Evolutionary conservation across 1,139 yeast species (phyloP), one percentile per base, ranked within the genome.

Genomic region (Hansenula anomala): DNA sequence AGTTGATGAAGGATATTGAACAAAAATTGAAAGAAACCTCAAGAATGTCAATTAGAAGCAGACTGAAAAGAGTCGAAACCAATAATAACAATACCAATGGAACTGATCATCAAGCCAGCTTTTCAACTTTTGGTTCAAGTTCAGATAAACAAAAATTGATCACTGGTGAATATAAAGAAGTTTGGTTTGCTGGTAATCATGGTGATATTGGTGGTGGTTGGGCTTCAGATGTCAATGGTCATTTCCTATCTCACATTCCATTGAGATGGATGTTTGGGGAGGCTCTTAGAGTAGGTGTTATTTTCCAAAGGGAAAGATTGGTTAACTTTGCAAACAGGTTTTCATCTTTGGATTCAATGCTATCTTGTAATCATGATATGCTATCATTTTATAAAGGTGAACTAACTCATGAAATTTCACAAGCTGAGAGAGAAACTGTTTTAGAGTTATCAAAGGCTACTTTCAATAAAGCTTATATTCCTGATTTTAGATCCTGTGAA

Each of bases 191-290:
- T 1, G 87, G 87, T 1, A 76, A 75, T 51, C 87, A 80, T 56
- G 67, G 80, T 4, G 86, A 80, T 54, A 60, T 76, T 43, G 86
- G 87, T 3, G 86, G 86, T 4, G 82, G 83, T 4, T 76, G 80
- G 77, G 56, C 62, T 1, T 58, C 66, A 4, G 75, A 71, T 47
- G 41, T 49, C 3, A 51, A 61, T 31, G 69, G 71, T 3, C 69
- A 64, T 34, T 55, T 55, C 29, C 38, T 70, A 13, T 61, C 76
- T 0, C 67, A 75, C 46, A 47, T 77, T 13, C 61, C 85, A 0
- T 58, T 80, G 18, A 62, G 80, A 42, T 80, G 86, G 86, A 74
- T 80, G 56, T 43, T 79, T 14, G 60, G 69, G 4, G 77, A 74
- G 48, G 77, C 83, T 0, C 48, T 71, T 8, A 65, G 65, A 38